A percentile compares a stretch with the other conserved stretches of the same genome.
Conservation (phyloP, 1,139 yeast genomes). For the Dujonia santamariae region DNA sequence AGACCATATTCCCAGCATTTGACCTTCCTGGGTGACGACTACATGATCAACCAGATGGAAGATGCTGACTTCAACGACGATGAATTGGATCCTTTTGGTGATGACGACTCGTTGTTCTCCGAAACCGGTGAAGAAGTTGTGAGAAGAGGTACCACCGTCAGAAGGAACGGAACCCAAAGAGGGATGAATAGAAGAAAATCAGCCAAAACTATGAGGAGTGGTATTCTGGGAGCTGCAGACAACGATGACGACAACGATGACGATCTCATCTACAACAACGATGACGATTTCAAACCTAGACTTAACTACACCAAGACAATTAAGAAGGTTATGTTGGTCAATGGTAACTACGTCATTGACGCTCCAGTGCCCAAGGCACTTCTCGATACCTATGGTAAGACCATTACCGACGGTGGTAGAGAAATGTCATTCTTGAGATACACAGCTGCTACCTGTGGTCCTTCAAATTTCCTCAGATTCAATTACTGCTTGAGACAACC, state of each 20-base stretch:
- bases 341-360: conserved; percentile 75
- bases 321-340: conserved; percentile 53
- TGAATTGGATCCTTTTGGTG: conserved; percentile 44
- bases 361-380: conserved; percentile 71
- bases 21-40: conserved; percentile 39
- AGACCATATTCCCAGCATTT: conserved; percentile 21
- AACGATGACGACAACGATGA: conserved; percentile 10
- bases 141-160: conserved; percentile 32
- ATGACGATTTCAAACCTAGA: conserved; percentile 41
- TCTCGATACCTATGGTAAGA: conserved; percentile 50
- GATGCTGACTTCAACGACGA: conserved; percentile 40
- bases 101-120: conserved; percentile 43
- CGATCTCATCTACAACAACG: conserved; percentile 25
- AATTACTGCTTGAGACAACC: conserved; percentile 67
- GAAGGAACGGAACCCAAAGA: conserved; percentile 7
- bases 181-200: not conserved
- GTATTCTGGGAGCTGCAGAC: conserved; percentile 4
- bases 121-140: conserved; percentile 41
- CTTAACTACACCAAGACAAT: conserved; percentile 46
- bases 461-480: conserved; percentile 54
- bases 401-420: conserved; percentile 45
- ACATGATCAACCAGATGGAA: conserved; percentile 39
- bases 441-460: conserved; percentile 81
- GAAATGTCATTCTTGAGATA: conserved; percentile 79
- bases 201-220: conserved; percentile 5